phyloP scores from a whole-genome alignment of 176 grass and related monocot genomes.

The Zoysia pacifica region DNA sequence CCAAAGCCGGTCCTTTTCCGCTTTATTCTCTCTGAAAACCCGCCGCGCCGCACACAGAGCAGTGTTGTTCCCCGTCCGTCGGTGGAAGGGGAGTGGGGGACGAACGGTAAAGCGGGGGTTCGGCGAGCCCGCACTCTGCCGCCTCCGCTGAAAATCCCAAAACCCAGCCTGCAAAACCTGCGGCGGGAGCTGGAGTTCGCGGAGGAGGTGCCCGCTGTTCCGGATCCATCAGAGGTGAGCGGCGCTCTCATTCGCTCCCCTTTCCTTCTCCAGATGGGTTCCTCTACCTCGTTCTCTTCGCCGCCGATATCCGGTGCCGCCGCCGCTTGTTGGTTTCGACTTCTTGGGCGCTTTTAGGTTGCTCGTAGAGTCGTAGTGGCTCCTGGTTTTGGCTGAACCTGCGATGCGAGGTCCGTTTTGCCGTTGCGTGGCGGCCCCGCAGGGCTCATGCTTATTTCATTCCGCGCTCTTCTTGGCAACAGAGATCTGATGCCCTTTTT shows the following conservation, averaged over 20 bases:
- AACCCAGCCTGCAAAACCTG: constrained; percentile 23
- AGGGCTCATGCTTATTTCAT: not conserved
- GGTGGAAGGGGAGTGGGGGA: constrained; percentile 33
- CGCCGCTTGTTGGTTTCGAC: not conserved
- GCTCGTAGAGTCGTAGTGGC: not conserved
- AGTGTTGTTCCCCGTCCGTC: not conserved
- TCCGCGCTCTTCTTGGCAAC: not conserved
- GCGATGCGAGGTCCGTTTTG: constrained; percentile 10
- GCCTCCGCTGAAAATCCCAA: constrained; percentile 15
- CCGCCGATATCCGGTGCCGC: not conserved
- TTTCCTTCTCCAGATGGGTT: not conserved
- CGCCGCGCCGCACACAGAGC: not conserved
- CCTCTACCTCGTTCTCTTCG: not conserved
- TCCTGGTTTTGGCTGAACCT: not conserved
- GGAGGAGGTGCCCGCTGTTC: not conserved
- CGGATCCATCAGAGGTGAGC: constrained; percentile 18
- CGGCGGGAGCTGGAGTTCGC: constrained; percentile 12
- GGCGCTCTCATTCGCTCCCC: not conserved
- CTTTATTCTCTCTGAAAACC: constrained; percentile 32
- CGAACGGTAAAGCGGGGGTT: constrained; percentile 24
- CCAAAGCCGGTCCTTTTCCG: not conserved
- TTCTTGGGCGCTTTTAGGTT: not conserved
- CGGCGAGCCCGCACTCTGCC: constrained; percentile 38
- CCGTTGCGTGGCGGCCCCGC: not conserved
- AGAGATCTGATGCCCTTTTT: constrained; percentile 21